phyloP scores from a whole-genome alignment of 768 basidiomycete genomes.

The Hypholoma sublateritium region DNA sequence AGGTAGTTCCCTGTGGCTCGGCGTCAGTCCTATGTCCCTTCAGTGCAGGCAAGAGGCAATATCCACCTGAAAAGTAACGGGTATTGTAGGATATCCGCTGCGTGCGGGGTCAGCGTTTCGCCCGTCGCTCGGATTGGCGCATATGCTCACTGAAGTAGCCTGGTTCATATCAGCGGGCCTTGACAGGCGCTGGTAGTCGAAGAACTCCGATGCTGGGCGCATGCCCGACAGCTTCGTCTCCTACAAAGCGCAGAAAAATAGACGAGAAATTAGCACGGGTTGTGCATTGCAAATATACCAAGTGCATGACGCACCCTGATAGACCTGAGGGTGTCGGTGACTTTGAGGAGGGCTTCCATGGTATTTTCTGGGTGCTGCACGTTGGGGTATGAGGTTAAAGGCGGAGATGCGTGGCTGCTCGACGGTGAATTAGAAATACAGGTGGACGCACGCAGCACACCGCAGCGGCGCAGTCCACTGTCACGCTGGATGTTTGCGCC shows the following conservation, averaged over 20 bases:
- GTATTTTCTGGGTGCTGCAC: slow-evolving; percentile 15
- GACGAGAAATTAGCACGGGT: not conserved
- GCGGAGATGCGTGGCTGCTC: slow-evolving; percentile 15
- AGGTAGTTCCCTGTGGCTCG: slow-evolving; percentile 76
- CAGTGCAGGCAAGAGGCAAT: not conserved
- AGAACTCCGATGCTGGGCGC: slow-evolving; percentile 75
- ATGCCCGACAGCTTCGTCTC: slow-evolving; percentile 79
- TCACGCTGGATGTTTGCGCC: slow-evolving; percentile 15
- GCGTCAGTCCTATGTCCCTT: not conserved
- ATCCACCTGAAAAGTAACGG: slow-evolving; percentile 76
- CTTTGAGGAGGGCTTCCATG: slow-evolving; percentile 70
- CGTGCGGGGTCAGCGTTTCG: slow-evolving; percentile 7
- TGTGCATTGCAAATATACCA: slow-evolving; percentile 1
- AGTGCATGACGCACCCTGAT: slow-evolving; percentile 55
- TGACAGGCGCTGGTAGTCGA: slow-evolving; percentile 83
- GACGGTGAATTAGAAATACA: slow-evolving; percentile 14
- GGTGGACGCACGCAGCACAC: slow-evolving; percentile 18
- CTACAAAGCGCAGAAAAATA: slow-evolving; percentile 35
- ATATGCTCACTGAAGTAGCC: slow-evolving; percentile 65
- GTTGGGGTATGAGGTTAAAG: slow-evolving; percentile 14
- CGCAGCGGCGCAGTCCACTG: slow-evolving; percentile 16
- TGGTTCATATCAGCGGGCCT: slow-evolving; percentile 79
- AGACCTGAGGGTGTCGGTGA: slow-evolving; percentile 66
- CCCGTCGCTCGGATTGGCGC: not conserved
- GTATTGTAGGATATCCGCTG: slow-evolving; percentile 96